Percentiles rank a stretch among this genome's conserved stretches.
Evolutionary conservation across 768 basidiomycete genomes (phyloP).

Genomic region (Lactarius hatsudake): DNA sequence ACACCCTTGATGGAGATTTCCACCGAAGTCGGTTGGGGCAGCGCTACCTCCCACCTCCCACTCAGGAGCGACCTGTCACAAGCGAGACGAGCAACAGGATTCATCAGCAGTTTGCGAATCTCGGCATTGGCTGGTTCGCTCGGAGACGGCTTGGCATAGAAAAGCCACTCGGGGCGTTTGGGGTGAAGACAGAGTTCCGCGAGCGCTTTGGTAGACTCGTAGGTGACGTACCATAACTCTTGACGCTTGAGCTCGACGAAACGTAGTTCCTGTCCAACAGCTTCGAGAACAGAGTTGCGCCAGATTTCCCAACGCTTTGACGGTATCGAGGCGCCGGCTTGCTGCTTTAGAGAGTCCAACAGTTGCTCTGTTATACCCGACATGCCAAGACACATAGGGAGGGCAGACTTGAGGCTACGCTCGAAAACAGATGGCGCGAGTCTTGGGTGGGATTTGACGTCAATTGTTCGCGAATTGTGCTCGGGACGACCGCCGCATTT

Average conservation of each 20-base stretch:
- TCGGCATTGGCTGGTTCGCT: constrained; percentile 74
- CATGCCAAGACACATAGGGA: constrained; percentile 84
- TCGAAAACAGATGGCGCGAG: constrained; percentile 70
- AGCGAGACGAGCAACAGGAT: constrained; percentile 73
- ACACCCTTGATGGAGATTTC: constrained; percentile 59
- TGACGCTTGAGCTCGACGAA: constrained; percentile 87
- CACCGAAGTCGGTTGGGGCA: constrained; percentile 59
- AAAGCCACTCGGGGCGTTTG: constrained; percentile 79
- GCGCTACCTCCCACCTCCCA: constrained; percentile 78
- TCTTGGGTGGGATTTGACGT: constrained; percentile 52
- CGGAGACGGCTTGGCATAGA: constrained; percentile 69
- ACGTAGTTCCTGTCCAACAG: constrained; percentile 60
- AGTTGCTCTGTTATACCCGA: constrained; percentile 46
- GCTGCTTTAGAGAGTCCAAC: constrained; percentile 49
- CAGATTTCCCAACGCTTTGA: constrained; percentile 65
- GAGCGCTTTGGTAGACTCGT: constrained; percentile 64
- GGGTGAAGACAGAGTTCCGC: constrained; percentile 78
- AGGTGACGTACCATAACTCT: constrained; percentile 81
- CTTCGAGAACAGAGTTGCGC: constrained; percentile 58
- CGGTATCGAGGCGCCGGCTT: constrained; percentile 43
- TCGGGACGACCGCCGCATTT: constrained; percentile 90
- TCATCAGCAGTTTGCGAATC: constrained; percentile 67
- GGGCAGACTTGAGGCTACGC: constrained; percentile 68
- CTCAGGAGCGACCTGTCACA: constrained; percentile 56
- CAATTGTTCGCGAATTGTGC: constrained; percentile 65